A percentile compares a stretch with the other conserved stretches of the same genome.
phyloP scores from a whole-genome alignment of 306 rosid species.

The Pyrus pyrifolia region DNA sequence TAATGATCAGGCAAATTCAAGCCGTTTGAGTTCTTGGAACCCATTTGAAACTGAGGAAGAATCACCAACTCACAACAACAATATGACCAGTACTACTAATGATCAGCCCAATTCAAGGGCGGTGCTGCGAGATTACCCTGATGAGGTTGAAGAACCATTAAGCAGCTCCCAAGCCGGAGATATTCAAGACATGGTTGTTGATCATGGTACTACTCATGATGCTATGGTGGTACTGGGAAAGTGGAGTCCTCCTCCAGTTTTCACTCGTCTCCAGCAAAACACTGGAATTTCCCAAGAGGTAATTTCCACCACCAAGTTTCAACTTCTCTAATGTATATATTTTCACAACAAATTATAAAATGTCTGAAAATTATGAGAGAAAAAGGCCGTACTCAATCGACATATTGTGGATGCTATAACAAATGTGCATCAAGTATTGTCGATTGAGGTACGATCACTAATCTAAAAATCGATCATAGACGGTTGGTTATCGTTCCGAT shows the following conservation, averaged over 20 bases:
- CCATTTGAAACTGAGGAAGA: constrained; percentile 52
- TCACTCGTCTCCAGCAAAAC: constrained; percentile 41
- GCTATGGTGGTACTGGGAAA: constrained; percentile 33
- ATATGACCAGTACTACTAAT: neutral
- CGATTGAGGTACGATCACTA: no score
- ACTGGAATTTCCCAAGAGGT: constrained; percentile 47
- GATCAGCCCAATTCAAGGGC: constrained; percentile 4
- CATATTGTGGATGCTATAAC: neutral
- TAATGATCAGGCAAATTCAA: constrained; percentile 2
- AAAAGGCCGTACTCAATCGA: neutral
- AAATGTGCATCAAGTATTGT: neutral
- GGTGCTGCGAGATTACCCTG: constrained; percentile 7
- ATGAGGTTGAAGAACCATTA: constrained; percentile 28
- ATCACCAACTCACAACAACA: constrained; percentile 36
- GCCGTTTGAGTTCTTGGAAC: constrained; percentile 43
- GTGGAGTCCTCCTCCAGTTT: constrained; percentile 51
- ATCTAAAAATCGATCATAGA: no score
- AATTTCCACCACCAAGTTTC: constrained; percentile 3
- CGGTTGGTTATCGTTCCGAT: fast-evolving
- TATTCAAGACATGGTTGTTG: constrained; percentile 15
- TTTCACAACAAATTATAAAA: neutral
- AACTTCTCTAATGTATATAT: neutral
- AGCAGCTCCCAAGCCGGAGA: constrained; percentile 13
- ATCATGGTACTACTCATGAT: constrained; percentile 10
- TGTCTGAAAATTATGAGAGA: neutral